Conservation (phyloP, 805 yeast genomes). For the Candida montana region DNA sequence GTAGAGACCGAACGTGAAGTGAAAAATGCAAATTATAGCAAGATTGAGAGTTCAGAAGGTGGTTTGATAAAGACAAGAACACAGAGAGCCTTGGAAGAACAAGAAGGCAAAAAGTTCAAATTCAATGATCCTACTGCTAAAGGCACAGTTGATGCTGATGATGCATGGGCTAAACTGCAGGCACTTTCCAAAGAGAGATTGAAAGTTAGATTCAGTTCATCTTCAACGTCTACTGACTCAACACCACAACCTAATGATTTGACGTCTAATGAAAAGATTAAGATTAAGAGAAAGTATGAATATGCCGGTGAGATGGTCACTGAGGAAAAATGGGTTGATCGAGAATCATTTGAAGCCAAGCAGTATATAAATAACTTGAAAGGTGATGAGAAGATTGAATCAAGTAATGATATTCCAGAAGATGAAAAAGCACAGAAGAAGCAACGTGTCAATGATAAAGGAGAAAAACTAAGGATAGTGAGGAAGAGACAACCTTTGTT, state of each 20-base stretch:
- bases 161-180: constrained; percentile 53
- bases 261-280: constrained; percentile 42
- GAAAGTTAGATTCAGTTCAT: constrained; percentile 17
- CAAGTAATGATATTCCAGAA: constrained; percentile 12
- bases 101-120: constrained; percentile 22
- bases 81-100: constrained; percentile 45
- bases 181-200: constrained; percentile 26
- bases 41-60: constrained; percentile 51
- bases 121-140: constrained; percentile 9
- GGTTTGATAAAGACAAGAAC: constrained; percentile 67
- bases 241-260: constrained; percentile 10
- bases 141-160: constrained; percentile 41
- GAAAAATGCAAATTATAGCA: constrained; percentile 35
- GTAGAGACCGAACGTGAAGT: constrained; percentile 31
- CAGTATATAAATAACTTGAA: constrained; percentile 63
- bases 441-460: constrained; percentile 18
- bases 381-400: constrained; percentile 23
- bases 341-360: constrained; percentile 78
- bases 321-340: constrained; percentile 74
- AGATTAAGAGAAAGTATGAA: constrained; percentile 71
- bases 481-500: constrained; percentile 70
- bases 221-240: constrained; percentile 5
- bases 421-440: constrained; percentile 6
- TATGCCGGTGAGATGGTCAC: constrained; percentile 84
- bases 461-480: constrained; percentile 44